Base-by-base conservation (phyloP, 2,329 filamentous ascomycete species). In the Talaromyces sp. region DNA sequence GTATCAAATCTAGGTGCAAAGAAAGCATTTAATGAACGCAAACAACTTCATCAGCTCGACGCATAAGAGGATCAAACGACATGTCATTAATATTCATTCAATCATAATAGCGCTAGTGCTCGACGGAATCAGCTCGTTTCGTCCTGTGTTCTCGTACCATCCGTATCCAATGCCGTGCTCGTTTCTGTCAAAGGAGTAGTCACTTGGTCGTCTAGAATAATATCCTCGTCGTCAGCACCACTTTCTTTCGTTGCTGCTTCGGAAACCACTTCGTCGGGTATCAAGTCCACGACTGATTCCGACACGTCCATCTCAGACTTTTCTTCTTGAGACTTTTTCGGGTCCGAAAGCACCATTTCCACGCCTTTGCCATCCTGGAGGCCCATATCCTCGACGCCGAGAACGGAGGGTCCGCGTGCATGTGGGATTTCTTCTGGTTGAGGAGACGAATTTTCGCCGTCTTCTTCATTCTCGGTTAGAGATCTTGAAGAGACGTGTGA, bases 381-480 rank as follows among this genome's bases (percentile, higher is more conserved):
- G 0, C 95, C 95, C 69, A 92, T 90, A 74, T 99, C 95, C 70
- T 91, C 88, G 66, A 93, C 87, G 4, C 93, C 94, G 60, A 98
- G 90, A 70, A 92, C 85, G 35, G 92, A 87, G 0, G 95, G 95
- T 0, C 94, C 94, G 47, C 92, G 85, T 0, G 91, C 92, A 77
- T 96, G 92, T 5, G 93, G 91, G 2, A 79, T 72, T 61, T 87
- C 89, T 8, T 85, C 84, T 35, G 80, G 77, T 43, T 81, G 77
- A 63, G 71, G 67, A 16, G 68, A 67, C 7, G 62, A 54, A 13
- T 58, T 60, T 7, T 56, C 58, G 22, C 66, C 65, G 14, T 62
- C 31, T 64, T 68, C 60, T 56, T 69, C 70, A 8, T 65, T 66
- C 14, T 79, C 79, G 8, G 33, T 37, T 24, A 62, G 45, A 57